Conservation (phyloP, 2,329 filamentous ascomycete species). For the Penicillium oxalicum region DNA sequence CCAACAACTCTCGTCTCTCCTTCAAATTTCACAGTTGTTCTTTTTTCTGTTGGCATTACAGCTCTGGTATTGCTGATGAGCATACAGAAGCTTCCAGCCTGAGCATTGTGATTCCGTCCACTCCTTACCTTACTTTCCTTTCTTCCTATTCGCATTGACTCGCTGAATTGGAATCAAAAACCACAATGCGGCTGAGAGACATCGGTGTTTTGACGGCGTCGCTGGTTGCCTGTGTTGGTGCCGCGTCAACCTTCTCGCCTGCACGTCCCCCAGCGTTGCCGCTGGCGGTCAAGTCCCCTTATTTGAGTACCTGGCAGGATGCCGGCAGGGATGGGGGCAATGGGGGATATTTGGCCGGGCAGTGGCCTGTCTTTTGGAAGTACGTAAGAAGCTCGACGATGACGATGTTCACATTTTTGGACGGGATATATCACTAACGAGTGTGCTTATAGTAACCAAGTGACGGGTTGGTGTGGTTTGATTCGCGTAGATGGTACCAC, state of each 20-base stretch:
- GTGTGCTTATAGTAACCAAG: slow-evolving; percentile 42
- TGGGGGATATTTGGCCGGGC: slow-evolving; percentile 61
- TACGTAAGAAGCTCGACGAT: slow-evolving; percentile 24
- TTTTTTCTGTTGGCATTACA: neutral
- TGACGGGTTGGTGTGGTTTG: slow-evolving; percentile 62
- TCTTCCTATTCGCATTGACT: neutral
- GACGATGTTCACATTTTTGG: slow-evolving; percentile 24
- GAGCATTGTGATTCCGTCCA: slow-evolving; percentile 15
- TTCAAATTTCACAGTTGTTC: slow-evolving; percentile 7
- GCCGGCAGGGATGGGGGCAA: slow-evolving; percentile 57
- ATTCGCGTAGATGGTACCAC: slow-evolving; percentile 60
- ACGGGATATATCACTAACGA: slow-evolving; percentile 12
- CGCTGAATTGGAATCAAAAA: neutral
- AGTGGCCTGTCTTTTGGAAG: slow-evolving; percentile 66
- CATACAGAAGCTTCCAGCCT: slow-evolving; percentile 17
- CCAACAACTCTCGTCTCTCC: slow-evolving; percentile 6
- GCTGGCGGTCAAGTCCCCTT: slow-evolving; percentile 68
- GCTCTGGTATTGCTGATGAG: slow-evolving; percentile 10
- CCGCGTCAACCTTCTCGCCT: slow-evolving; percentile 55
- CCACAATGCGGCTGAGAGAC: slow-evolving; percentile 26
- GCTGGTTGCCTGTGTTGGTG: slow-evolving; percentile 19
- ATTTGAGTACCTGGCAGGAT: slow-evolving; percentile 64
- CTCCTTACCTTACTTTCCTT: slow-evolving; percentile 5
- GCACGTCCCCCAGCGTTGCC: slow-evolving; percentile 63
- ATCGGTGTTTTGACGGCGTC: slow-evolving; percentile 22